A percentile compares a stretch with the other conserved stretches of the same genome.
These are phyloP conservation scores for Casuarina glauca DNA, from an alignment of 306 rosid genomes.

Conservation along the genomic window DNA sequence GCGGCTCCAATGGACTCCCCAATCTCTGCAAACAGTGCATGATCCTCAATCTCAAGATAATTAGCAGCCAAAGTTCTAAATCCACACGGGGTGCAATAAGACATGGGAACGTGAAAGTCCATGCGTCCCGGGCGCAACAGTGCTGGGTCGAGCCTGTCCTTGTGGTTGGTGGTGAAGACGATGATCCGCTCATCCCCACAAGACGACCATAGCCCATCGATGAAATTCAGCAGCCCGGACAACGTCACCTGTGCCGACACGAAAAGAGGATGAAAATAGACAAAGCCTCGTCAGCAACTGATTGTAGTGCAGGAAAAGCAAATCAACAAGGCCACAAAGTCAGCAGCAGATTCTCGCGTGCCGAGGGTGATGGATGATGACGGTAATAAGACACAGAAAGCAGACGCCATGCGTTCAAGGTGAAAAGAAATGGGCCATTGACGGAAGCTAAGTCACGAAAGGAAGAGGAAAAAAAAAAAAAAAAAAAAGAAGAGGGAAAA, in stretches of 20 bases:
- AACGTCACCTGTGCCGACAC: conserved; percentile 41
- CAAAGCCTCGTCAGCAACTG: neutral
- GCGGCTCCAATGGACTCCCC: conserved; percentile 49
- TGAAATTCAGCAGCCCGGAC: conserved; percentile 51
- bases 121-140: conserved; percentile 82
- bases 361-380: neutral
- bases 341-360: neutral
- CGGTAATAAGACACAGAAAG: neutral
- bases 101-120: conserved; percentile 92
- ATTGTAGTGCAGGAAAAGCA: neutral
- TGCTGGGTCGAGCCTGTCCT: conserved; percentile 88
- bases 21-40: conserved; percentile 51
- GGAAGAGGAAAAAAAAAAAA: too few relatives aligned
- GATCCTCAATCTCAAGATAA: conserved; percentile 49
- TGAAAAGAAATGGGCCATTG: too few relatives aligned
- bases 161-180: conserved; percentile 86
- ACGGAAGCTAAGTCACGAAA: too few relatives aligned
- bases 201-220: conserved; percentile 53
- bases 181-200: conserved; percentile 80
- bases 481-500: too few relatives aligned
- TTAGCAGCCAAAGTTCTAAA: conserved; percentile 72
- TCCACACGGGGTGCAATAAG: conserved; percentile 66
- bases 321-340: neutral
- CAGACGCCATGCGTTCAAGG: neutral
- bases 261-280: neutral